Evolutionary conservation across 2,329 filamentous ascomycete species (phyloP).

Genomic region (Malbranchea cinnamomea): DNA sequence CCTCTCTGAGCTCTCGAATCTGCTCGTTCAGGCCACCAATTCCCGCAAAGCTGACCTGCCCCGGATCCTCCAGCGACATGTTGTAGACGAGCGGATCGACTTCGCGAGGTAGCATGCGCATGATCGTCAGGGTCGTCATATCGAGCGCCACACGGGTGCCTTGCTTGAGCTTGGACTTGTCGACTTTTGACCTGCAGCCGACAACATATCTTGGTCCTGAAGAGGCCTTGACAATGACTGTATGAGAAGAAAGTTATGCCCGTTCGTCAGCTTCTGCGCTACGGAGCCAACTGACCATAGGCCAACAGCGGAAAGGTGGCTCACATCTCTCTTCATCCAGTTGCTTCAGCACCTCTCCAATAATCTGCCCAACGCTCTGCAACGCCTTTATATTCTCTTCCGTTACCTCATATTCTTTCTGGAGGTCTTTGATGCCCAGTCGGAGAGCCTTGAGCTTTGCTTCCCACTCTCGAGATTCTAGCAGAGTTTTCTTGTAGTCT

Average conservation of each 20-base stretch:
- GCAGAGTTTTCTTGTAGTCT: slow-evolving; percentile 64
- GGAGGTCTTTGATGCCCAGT: slow-evolving; percentile 87
- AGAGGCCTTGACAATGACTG: slow-evolving; percentile 97
- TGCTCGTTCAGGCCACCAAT: slow-evolving; percentile 97
- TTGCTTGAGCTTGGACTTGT: slow-evolving; percentile 94
- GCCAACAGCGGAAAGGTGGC: slow-evolving; percentile 23
- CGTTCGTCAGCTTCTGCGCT: slow-evolving; percentile 12
- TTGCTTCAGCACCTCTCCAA: slow-evolving; percentile 97
- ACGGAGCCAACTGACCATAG: slow-evolving; percentile 1
- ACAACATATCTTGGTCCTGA: slow-evolving; percentile 96
- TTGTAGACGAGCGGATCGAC: slow-evolving; percentile 98
- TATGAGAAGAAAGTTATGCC: slow-evolving; percentile 3
- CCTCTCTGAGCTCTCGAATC: slow-evolving; percentile 91
- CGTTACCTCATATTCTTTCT: slow-evolving; percentile 89
- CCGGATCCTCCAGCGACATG: slow-evolving; percentile 97
- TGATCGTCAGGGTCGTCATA: slow-evolving; percentile 99
- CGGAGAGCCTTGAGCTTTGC: slow-evolving; percentile 89
- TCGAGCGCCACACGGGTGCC: slow-evolving; percentile 94
- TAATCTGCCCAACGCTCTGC: slow-evolving; percentile 98
- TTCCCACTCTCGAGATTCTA: slow-evolving; percentile 97
- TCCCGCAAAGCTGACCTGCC: slow-evolving; percentile 92
- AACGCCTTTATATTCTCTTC: slow-evolving; percentile 99
- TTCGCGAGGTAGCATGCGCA: slow-evolving; percentile 98
- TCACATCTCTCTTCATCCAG: slow-evolving; percentile 95
- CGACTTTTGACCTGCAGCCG: slow-evolving; percentile 94